Base-by-base conservation (phyloP, 2,329 filamentous ascomycete species). In the Aspergillus fischeri region DNA sequence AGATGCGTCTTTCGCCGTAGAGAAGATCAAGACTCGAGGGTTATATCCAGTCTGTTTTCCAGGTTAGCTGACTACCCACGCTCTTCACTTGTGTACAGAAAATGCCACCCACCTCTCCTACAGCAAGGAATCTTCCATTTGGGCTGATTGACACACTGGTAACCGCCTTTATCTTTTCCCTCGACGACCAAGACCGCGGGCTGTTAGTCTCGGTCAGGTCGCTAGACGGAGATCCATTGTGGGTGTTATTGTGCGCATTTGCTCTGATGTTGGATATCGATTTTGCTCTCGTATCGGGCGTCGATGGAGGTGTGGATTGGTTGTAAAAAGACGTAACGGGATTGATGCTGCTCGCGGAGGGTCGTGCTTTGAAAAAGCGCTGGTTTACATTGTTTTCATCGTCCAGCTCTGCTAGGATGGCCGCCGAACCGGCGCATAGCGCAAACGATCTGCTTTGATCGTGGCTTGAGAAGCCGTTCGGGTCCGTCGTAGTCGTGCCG, bases 161-260 rank as follows among this genome's bases (percentile, higher is more conserved):
- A 2, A 92, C 91, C 20, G 94, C 90, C 77, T 97, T 97, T 71
- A 97, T 92, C 63, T 92, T 86, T 73, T 97, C 94, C 63, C 91
- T 86, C 55, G 91, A 94, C 1, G 90, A 92, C 88, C 91, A 93
- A 11, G 88, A 91, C 71, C 87, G 91, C 52, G 83, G 86, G 44
- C 70, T 77, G 6, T 77, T 78, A 32, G 77, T 80, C 50, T 97
- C 92, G 14, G 71, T 69, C 71, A 77, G 79, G 55, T 84, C 83
- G 53, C 72, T 75, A 5, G 72, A 73, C 7, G 82, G 79, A 17
- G 82, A 81, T 7, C 72, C 75, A 54, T 75, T 74, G 24, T 75
- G 71, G 29, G 75, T 71, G 56, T 67, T 72, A 52, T 74, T 72
- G 54, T 77, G 71, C n/a, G 72, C 70, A 25, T 76, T 73, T 29